Conservation (phyloP, 1,284 basidiomycete genomes). For the Thelephora terrestris region DNA sequence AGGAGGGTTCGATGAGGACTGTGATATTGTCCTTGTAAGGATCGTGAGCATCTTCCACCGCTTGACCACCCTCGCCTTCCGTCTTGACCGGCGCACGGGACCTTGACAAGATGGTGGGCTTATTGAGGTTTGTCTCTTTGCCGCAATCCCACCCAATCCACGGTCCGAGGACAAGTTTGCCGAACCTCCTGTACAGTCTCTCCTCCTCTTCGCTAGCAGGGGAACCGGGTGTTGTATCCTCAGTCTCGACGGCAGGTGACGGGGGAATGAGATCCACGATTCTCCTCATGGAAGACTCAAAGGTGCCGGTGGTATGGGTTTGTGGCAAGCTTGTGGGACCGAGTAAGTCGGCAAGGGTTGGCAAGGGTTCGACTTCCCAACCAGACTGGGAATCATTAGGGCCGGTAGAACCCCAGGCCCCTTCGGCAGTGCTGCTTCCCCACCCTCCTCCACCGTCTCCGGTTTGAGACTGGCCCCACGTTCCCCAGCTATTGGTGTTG, state of each 20-base stretch:
- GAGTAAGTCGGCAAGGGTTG: constrained; percentile 27
- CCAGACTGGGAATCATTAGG: constrained; percentile 3
- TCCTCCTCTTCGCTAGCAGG: constrained; percentile 36
- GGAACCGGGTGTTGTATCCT: neutral
- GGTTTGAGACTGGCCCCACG: neutral
- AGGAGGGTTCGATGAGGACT: constrained; percentile 39
- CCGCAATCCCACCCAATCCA: constrained; percentile 33
- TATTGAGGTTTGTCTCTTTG: constrained; percentile 28
- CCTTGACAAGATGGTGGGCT: constrained; percentile 29
- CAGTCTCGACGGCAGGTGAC: neutral
- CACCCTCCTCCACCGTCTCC: constrained; percentile 1
- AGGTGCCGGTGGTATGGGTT: constrained; percentile 41
- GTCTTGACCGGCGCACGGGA: constrained; percentile 33
- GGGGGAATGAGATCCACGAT: constrained; percentile 28
- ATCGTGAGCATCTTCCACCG: constrained; percentile 27
- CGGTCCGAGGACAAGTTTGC: constrained; percentile 40
- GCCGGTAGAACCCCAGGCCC: neutral
- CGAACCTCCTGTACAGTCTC: constrained; percentile 36
- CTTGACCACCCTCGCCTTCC: constrained; percentile 11
- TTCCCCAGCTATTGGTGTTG: neutral
- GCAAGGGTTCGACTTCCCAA: constrained; percentile 15
- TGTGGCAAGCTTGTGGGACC: constrained; percentile 34
- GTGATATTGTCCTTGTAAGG: constrained; percentile 43
- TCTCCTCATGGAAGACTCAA: constrained; percentile 41
- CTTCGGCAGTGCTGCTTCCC: constrained; percentile 5